Conservation (phyloP, 257 asterid species). For the Henckelia pumila region DNA sequence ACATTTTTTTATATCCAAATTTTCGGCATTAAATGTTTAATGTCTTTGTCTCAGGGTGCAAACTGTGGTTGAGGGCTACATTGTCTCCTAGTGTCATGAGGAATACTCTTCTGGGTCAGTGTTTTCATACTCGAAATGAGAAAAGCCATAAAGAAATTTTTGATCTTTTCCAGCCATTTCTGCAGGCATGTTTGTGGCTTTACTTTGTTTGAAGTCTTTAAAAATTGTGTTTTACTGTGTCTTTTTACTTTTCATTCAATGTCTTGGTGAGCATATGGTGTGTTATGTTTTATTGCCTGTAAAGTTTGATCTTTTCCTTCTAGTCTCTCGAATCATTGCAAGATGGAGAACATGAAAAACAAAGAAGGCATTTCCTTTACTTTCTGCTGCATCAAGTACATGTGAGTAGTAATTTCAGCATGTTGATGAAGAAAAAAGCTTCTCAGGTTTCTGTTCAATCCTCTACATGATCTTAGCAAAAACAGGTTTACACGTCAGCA, state of each 20-base stretch:
- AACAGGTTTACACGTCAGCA: conserved; percentile 13
- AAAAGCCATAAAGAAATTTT: conserved; percentile 97
- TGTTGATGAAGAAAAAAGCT: conserved; percentile 87
- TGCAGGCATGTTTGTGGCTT: conserved; percentile 64
- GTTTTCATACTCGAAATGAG: conserved; percentile 96
- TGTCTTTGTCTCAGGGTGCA: conserved; percentile 60
- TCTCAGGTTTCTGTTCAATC: conserved; percentile 63
- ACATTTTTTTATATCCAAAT: conserved; percentile 18
- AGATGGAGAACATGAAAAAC: conserved; percentile 98
- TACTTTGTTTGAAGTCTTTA: conserved; percentile 19
- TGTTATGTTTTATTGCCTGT: conserved; percentile 18
- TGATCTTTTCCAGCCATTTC: conserved; percentile 94
- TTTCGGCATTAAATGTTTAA: conserved; percentile 20
- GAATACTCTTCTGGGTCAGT: conserved; percentile 92
- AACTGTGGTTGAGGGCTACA: conserved; percentile 94
- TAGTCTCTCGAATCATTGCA: conserved; percentile 99
- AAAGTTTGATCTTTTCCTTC: conserved; percentile 24
- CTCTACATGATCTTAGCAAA: conserved; percentile 24
- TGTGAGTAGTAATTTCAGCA: conserved; percentile 90
- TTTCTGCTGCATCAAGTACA: conserved; percentile 98
- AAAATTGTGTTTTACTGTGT: conserved; percentile 17
- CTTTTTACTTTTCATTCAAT: conserved; percentile 3
- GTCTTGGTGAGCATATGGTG: conserved; percentile 11
- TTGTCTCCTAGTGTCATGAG: conserved; percentile 96
- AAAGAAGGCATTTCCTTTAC: conserved; percentile 81